Evolutionary conservation across 2,329 filamentous ascomycete genomes (phyloP).

Genomic region (Fusarium haematococcum): DNA sequence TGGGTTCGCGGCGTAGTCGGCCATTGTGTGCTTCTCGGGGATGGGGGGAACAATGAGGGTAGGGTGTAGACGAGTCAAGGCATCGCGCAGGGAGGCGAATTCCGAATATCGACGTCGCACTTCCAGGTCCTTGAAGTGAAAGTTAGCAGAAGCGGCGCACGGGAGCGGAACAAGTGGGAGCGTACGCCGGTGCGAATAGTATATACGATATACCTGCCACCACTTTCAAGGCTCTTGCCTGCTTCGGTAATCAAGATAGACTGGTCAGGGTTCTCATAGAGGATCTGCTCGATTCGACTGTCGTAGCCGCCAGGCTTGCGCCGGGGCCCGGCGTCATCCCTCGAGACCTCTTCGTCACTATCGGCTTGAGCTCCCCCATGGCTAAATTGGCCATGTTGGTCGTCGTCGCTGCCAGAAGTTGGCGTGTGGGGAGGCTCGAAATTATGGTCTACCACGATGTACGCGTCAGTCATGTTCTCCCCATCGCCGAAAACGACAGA

Average conservation of each 20-base stretch:
- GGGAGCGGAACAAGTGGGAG: neutral
- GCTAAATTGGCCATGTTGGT: slow-evolving; percentile 56
- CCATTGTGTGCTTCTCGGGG: slow-evolving; percentile 98
- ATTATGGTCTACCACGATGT: slow-evolving; percentile 44
- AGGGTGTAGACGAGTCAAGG: slow-evolving; percentile 90
- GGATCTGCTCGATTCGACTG: slow-evolving; percentile 95
- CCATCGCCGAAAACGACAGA: neutral
- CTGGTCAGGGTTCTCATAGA: slow-evolving; percentile 93
- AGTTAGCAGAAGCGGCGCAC: slow-evolving; percentile 4
- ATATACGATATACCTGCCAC: slow-evolving; percentile 95
- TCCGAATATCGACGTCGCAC: slow-evolving; percentile 96
- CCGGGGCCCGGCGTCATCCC: slow-evolving; percentile 62
- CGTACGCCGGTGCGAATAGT: slow-evolving; percentile 93
- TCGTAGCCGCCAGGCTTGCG: slow-evolving; percentile 89
- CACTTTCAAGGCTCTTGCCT: slow-evolving; percentile 93
- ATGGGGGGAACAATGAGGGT: slow-evolving; percentile 97
- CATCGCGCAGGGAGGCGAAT: slow-evolving; percentile 90
- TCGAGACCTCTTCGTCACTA: slow-evolving; percentile 61
- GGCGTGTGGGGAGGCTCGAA: slow-evolving; percentile 79
- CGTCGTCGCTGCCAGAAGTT: slow-evolving; percentile 76
- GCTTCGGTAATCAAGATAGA: slow-evolving; percentile 94
- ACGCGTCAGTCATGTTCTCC: slow-evolving; percentile 20
- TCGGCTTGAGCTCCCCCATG: slow-evolving; percentile 46
- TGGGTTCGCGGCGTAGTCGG: slow-evolving; percentile 96
- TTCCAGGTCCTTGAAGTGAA: slow-evolving; percentile 80